Conservation (phyloP, 176 grass and related monocot species). For the Eleusine coracana region DNA sequence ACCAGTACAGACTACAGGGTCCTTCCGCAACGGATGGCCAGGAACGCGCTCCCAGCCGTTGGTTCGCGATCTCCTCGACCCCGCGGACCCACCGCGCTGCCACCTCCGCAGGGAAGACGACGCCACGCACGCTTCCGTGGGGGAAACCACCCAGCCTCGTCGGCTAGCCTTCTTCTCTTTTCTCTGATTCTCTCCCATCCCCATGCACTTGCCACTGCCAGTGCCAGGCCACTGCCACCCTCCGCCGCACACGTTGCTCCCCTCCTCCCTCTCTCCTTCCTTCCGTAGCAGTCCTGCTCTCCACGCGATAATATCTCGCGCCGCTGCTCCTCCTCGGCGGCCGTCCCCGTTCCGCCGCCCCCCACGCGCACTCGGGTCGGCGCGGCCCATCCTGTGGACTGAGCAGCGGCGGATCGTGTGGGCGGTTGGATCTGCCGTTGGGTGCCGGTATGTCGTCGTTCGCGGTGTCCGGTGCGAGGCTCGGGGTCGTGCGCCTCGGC, state of each 20-base stretch:
- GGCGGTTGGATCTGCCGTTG: slow-evolving; percentile 18
- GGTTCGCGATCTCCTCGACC: slow-evolving; percentile 48
- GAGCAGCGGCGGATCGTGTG: neutral
- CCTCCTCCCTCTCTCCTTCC: neutral
- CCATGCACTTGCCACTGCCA: slow-evolving; percentile 30
- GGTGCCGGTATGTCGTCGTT: slow-evolving; percentile 46
- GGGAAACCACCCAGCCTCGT: neutral
- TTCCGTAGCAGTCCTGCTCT: neutral
- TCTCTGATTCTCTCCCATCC: slow-evolving; percentile 17
- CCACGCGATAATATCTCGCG: slow-evolving; percentile 40
- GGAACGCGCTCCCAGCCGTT: slow-evolving; percentile 54
- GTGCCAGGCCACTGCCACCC: slow-evolving; percentile 20
- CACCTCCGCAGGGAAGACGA: slow-evolving; percentile 46
- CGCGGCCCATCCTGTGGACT: neutral
- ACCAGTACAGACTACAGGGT: neutral
- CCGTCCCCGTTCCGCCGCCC: neutral
- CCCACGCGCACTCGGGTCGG: neutral
- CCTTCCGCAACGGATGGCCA: neutral
- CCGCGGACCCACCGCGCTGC: neutral
- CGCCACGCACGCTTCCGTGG: slow-evolving; percentile 35
- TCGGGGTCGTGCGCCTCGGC: slow-evolving; percentile 50
- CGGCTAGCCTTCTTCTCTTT: neutral
- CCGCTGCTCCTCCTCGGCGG: neutral
- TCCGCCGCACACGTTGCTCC: slow-evolving; percentile 58
- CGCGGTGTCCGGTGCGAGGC: slow-evolving; percentile 61